Conservation (phyloP, 257 asterid species). For the Rhazya stricta region DNA sequence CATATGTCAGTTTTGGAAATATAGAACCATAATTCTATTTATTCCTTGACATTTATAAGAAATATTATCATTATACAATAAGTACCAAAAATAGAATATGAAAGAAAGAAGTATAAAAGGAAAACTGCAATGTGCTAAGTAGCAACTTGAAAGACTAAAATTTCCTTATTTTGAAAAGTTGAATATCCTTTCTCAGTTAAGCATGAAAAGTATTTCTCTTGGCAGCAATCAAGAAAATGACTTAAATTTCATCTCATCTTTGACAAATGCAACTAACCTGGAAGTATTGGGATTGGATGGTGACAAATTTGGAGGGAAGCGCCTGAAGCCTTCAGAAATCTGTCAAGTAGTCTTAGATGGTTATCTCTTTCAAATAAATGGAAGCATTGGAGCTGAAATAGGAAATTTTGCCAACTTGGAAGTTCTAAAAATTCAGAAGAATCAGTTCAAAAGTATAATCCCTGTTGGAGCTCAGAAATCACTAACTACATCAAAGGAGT, state of each 20-base stretch:
- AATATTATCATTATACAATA: too few species aligned
- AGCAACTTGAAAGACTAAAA: too few species aligned
- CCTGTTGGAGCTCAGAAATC: too few species aligned
- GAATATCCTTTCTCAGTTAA: conserved; percentile 13
- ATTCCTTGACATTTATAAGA: too few species aligned
- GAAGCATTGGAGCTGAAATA: conserved; percentile 21
- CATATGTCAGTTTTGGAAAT: too few species aligned
- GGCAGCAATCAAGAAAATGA: conserved; percentile 15
- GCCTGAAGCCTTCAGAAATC: conserved; percentile 18
- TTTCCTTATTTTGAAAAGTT: conserved; percentile 22
- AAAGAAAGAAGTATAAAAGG: too few species aligned
- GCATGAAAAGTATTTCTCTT: conserved; percentile 10
- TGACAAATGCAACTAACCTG: conserved; percentile 14
- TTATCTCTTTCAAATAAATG: conserved; percentile 13
- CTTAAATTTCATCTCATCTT: conserved; percentile 20
- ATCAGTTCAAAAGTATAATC: conserved; percentile 23
- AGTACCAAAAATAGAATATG: too few species aligned
- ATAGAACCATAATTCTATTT: too few species aligned
- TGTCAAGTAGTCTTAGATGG: conserved; percentile 13
- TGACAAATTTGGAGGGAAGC: conserved; percentile 17
- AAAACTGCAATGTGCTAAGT: too few species aligned
- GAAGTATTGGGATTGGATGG: neutral
- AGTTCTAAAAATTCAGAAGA: conserved; percentile 13
- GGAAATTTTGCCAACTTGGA: conserved; percentile 17
- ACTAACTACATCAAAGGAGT: too few species aligned